These are phyloP conservation scores for Yamadazyma epiphylla DNA, from an alignment of 1,139 yeast species.

Conservation along the genomic window DNA sequence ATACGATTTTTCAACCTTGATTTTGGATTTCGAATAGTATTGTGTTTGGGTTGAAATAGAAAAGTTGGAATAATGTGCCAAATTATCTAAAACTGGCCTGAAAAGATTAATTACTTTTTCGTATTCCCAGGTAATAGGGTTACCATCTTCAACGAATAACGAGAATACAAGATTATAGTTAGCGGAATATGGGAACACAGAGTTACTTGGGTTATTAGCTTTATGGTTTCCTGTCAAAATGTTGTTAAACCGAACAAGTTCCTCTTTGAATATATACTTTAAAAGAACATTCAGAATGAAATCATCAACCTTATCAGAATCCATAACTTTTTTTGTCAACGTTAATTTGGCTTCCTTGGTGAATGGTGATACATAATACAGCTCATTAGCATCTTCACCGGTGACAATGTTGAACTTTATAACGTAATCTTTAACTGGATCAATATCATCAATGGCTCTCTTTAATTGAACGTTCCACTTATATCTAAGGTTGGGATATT, in stretches of 20 bases:
- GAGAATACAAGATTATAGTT: constrained; percentile 67
- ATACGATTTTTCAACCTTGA: constrained; percentile 19
- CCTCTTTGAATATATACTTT: constrained; percentile 33
- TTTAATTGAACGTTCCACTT: constrained; percentile 29
- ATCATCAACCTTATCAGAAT: constrained; percentile 27
- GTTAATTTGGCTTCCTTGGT: constrained; percentile 24
- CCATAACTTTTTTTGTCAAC: constrained; percentile 24
- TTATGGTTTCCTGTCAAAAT: constrained; percentile 10
- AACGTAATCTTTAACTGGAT: constrained; percentile 15
- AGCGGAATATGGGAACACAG: constrained; percentile 56
- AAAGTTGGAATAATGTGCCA: constrained; percentile 59
- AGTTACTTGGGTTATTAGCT: constrained; percentile 17
- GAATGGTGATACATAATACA: constrained; percentile 30
- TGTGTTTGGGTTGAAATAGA: constrained; percentile 78
- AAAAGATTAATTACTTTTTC: constrained; percentile 23
- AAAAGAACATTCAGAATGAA: constrained; percentile 31
- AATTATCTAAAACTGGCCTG: constrained; percentile 22
- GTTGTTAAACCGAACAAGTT: constrained; percentile 23
- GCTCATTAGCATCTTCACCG: constrained; percentile 12
- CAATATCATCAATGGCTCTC: constrained; percentile 10
- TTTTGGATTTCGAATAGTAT: constrained; percentile 50
- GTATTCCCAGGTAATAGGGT: constrained; percentile 38
- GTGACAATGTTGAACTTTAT: constrained; percentile 18
- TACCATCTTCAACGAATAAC: constrained; percentile 39
- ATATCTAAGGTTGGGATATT: constrained; percentile 19